Evolutionary conservation across 176 grass and related monocot genomes (phyloP), one percentile per base, ranked within the genome.

Genomic region (Avena insularis): DNA sequence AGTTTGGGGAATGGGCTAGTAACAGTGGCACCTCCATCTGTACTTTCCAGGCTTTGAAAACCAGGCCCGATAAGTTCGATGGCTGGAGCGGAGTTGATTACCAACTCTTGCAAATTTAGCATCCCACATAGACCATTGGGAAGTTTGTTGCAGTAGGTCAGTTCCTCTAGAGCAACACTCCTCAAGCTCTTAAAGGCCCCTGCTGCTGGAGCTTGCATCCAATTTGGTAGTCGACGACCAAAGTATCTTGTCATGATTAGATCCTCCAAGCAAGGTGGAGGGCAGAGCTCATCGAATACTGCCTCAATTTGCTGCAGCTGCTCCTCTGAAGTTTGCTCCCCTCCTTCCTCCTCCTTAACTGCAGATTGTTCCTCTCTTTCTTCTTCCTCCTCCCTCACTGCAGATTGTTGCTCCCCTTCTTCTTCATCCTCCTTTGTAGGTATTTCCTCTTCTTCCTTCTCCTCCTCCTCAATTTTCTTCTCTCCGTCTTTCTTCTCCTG

Each of bases 201-300:
- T 6, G 75, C 38, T 20, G 13, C 33, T 0, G 17, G 19, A 4
- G 14, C 12, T 9, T 8, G 4, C 45, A 85, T 68, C 84, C 75
- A 85, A 4, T 56, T 74, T 16, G 85, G 85, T 49, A 21, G 51
- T 15, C 21, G 19, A 65, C 11, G 9, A 7, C 85, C 85, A 81
- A 46, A 79, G 11, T 73, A 87, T 31, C 78, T 78, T 38, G 0
- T 12, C 12, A 87, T 87, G 2, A 0, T 0, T 3, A 87, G 66
- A 9, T 6, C 10, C 15, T 68, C 70, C 36, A 88, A 7, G 47
- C 3, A 43, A 17, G 71, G 5, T 20, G 86, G 21, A 43, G 79
- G 79, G 29, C 48, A 77, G 0, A 88, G 29, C 56, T 83, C 79
- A 40, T 83, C 71, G 4, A 83, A 63, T 2, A 88, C 35, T 45